Conservation (phyloP, 345 rosid genomes). For the Populus nigra region DNA sequence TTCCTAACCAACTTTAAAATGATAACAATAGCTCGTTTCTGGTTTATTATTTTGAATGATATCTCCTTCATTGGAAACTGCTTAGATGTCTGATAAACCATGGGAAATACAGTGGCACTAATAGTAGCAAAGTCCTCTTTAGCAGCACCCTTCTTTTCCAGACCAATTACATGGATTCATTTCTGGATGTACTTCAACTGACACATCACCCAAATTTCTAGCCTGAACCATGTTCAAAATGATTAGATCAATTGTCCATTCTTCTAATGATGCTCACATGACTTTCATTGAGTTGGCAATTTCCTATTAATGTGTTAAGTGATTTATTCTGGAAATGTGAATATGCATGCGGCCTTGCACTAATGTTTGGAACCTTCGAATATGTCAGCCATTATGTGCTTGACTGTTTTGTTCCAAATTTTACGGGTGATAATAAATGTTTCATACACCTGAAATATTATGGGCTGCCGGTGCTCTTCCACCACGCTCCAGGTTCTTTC, state of each 20-base stretch:
- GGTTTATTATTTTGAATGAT: neutral
- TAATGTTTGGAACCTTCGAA: neutral
- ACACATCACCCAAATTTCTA: neutral
- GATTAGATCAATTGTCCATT: neutral
- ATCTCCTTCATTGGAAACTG: neutral
- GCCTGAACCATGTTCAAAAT: neutral
- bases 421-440: neutral
- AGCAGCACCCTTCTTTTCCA: neutral
- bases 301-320: neutral
- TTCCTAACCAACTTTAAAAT: neutral
- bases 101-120: neutral
- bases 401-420: neutral
- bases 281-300: neutral
- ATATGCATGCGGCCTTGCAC: neutral
- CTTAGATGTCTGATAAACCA: neutral
- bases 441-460: neutral
- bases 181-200: neutral
- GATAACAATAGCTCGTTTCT: neutral
- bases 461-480: neutral
- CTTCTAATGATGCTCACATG: neutral
- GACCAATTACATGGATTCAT: neutral
- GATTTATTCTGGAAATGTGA: neutral
- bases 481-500: constrained; percentile 1
- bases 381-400: neutral
- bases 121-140: neutral